phyloP scores from a whole-genome alignment of 2,329 filamentous ascomycete genomes.

The Sporothrix dimorphospora region DNA sequence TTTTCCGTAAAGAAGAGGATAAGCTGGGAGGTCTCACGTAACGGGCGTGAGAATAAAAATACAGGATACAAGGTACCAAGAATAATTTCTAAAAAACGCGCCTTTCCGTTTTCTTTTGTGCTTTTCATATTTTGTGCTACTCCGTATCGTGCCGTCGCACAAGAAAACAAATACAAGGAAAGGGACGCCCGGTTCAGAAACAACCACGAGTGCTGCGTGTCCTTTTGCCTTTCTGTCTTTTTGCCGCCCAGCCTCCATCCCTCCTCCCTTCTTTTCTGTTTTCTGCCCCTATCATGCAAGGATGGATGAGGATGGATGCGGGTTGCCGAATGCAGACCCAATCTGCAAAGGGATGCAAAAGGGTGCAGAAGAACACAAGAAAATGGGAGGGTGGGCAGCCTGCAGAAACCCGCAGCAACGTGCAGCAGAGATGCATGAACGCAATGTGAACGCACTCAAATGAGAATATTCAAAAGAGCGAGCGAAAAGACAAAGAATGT shows the following conservation, averaged over 20 bases:
- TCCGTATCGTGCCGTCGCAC: background rate
- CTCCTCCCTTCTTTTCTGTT: background rate
- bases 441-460: background rate
- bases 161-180: background rate
- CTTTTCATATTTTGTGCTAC: constrained; percentile 2
- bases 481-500: background rate
- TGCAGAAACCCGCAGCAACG: background rate
- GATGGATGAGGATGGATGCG: background rate
- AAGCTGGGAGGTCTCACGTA: background rate
- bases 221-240: background rate
- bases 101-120: background rate
- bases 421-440: constrained; percentile 13
- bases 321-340: background rate
- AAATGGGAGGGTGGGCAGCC: constrained; percentile 2
- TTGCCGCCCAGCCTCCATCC: background rate
- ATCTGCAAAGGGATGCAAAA: constrained; percentile 2
- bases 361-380: background rate
- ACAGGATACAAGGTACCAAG: too few species aligned
- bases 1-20: background rate
- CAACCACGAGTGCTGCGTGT: background rate
- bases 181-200: background rate
- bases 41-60: background rate
- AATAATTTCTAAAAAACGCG: too few species aligned
- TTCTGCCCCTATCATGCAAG: background rate
- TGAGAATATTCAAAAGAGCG: background rate